Percentiles rank a stretch among this genome's conserved stretches.
phyloP scores from a whole-genome alignment of 345 rosid species.

The sweet orange (Citrus sinensis) region DVS_A1.0 CM039166.1:6763001-6763500 shows the following conservation, averaged over 20 bases:
- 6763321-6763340: conserved; percentile 76
- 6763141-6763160: conserved; percentile 6
- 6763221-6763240: conserved; percentile 75
- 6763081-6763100: not conserved
- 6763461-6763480: not conserved
- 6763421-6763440: not conserved
- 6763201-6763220: conserved; percentile 88
- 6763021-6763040: conserved; percentile 1
- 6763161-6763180: not conserved
- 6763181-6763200: conserved; percentile 24
- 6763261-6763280: conserved; percentile 96
- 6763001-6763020: not conserved
- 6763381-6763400: not conserved
- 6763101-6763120: not conserved
- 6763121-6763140: not conserved
- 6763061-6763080: not conserved
- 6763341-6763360: conserved; percentile 66
- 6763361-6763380: not conserved
- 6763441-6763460: not conserved
- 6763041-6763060: conserved; percentile 7
- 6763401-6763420: not conserved
- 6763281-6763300: conserved; percentile 87
- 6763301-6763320: conserved; percentile 36
- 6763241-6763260: conserved; percentile 98
- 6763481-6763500: not conserved